Conservation (phyloP, 2,329 filamentous ascomycete species). For the Ophiostoma novo-ulmi region DNA sequence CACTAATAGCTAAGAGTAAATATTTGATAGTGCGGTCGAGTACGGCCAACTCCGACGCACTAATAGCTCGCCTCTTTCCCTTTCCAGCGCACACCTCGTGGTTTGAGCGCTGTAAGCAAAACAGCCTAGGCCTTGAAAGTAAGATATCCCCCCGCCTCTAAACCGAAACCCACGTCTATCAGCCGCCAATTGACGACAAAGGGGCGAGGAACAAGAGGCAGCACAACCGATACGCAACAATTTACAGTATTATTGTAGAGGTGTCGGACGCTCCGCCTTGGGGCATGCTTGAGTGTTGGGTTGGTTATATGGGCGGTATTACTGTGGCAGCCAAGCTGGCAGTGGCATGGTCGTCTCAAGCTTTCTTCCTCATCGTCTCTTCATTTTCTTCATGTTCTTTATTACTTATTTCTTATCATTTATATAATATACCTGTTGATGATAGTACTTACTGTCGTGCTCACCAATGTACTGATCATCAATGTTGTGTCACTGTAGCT, state of each 20-base stretch:
- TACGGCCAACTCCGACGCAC: slow-evolving; percentile 2
- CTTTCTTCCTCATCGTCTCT: not conserved
- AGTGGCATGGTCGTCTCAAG: not conserved
- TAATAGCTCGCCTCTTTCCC: not conserved
- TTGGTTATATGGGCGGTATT: not conserved
- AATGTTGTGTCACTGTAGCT: not conserved
- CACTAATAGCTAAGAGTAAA: not conserved
- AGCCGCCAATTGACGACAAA: slow-evolving; percentile 2
- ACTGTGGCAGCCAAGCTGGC: not conserved
- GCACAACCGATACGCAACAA: not conserved
- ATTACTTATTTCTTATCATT: not conserved
- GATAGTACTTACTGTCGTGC: not conserved
- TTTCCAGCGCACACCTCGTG: not conserved
- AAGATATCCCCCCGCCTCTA: not conserved
- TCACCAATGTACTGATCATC: not conserved
- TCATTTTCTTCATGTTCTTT: not conserved
- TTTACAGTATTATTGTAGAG: not conserved
- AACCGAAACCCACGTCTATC: not conserved
- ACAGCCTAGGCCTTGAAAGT: too few relatives aligned
- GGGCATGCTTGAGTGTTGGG: not conserved
- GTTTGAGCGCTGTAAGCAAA: not conserved
- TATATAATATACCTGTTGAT: not conserved
- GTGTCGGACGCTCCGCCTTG: not conserved
- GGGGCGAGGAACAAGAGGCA: not conserved
- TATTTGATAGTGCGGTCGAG: not conserved